Base-by-base conservation (phyloP, 1,284 basidiomycete species). In the Sanguinoderma infundibulare region DNA sequence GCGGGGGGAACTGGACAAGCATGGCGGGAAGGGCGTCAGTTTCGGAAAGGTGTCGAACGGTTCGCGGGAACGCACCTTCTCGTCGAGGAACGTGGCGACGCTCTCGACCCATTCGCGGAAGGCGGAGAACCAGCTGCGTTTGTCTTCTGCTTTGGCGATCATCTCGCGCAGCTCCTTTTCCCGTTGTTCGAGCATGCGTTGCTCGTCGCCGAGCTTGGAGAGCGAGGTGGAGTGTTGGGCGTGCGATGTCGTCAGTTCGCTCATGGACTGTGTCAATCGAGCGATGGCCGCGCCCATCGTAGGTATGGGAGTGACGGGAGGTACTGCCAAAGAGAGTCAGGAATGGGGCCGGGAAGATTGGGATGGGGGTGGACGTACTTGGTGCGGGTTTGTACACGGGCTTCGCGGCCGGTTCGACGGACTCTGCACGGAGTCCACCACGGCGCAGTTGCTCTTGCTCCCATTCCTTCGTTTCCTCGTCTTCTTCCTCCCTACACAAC, bases 381-480 rank as follows among this genome's bases (percentile, higher is more conserved):
- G 86, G 86, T 9, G 90, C 82, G 42, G 95, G 83, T 65, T 84
- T 86, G 71, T 97, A 96, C 2, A 81, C 79, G 53, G 81, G 78
- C 64, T 88, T 87, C 32, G 65, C 57, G 3, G 68, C 67, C 24
- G 67, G 67, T 17, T 78, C 77, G 5, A 70, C 66, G 22, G 76
- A 69, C 17, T 75, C 72, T 28, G 72, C 67, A 58, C 81, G 83
- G 4, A 79, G 68, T 20, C 89, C 94, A 7, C 91, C 93, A 64
- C 95, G 81, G 32, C 90, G 85, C 14, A 94, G 81, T 73, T 98
- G 95, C 55, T 92, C 93, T 67, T 86, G 83, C 72, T 98, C 95
- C 96, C 96, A 98, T 77, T 95, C 92, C 22, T 83, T 79, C 0
- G 89, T 89, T 75, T 98, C 96, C 71, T 98, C 96, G 57, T 95